Evolutionary conservation across 2,329 filamentous ascomycete genomes (phyloP), one percentile per base, ranked within the genome.

Genomic region (Lomentospora prolificans): DNA sequence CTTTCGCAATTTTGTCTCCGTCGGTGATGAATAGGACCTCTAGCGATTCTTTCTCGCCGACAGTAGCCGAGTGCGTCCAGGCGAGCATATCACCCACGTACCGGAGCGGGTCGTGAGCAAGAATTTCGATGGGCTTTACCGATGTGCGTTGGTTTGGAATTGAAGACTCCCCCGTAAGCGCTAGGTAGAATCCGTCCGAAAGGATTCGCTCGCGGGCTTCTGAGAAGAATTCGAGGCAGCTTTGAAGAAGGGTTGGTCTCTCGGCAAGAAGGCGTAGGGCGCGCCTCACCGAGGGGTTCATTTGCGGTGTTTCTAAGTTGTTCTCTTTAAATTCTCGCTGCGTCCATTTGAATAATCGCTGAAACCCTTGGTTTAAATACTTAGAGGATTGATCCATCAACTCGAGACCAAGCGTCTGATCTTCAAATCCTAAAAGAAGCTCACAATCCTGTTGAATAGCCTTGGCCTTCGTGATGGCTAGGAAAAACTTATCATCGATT

Each of bases 11-110:
- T 64, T 95, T 90, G 59, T 94, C 88, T 2, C 89, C 91, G 59
- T 96, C 91, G 0, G 87, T 86, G 44, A 96, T 85, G 65, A 99
- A 99, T 0, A 99, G 75, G 2, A 90, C 84, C 67, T 97, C 92
- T 4, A 99, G 76, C 0, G 91, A 90, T 69, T 99, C 94, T 54
- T 89, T 82, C 69, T 99, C 94, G 30, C 92, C 95, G 1, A 99
- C 94, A 0, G 92, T 86, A 2, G 91, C 88, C 0, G 94, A 96
- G 67, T 99, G 94, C 4, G 87, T 84, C 94, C 94, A 99, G 4
- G 94, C 94, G 12, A 99, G 79, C 91, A 99, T 99, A 66, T 99
- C 94, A 55, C 94, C 90, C 2, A 95, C 84, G 67, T 97, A 97
- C 19, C 94, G 84, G 25, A 97, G 72, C 1, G 90, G 86, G 65